Base-by-base conservation (phyloP, 2,329 filamentous ascomycete species). In the Harringtonia lauricola region DNA sequence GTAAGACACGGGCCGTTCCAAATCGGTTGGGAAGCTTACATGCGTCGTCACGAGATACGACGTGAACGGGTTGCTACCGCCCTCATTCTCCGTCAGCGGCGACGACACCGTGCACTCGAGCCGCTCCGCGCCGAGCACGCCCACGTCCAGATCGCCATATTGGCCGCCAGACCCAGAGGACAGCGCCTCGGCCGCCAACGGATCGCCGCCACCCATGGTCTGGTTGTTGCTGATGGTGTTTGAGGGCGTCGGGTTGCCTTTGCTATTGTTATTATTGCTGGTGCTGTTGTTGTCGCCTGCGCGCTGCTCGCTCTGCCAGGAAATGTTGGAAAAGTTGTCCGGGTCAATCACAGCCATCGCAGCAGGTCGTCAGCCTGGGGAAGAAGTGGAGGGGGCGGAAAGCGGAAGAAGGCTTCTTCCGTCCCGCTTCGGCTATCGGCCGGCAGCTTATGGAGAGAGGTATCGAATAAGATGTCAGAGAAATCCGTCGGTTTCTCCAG, bases 21-120 rank as follows among this genome's bases (percentile, higher is more conserved):
- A 19, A 41, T n/a, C 51, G 34, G 26, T 33, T 33, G 24, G 40
- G 28, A 31, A 29, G 54, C 60, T 45, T 68, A 94, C 89, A 64
- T 89, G 74, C 42, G 92, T 95, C 36, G 86, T 92, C 52, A 98
- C 86, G 40, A 94, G 72, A 61, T 98, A 98, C 12, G 92, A 96
- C 46, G 96, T 83, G 66, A 94, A 98, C 43, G 87, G 84, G 64
- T 95, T 92, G 64, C 95, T 95, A 47, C 89, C 94, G 39, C 92
- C 90, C 57, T 95, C 87, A 57, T 90, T 92, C 69, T 96, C 92
- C 65, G 95, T 96, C 63, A 90, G 76, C 18, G 92, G 88, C 46
- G 81, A 76, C 43, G 79, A 78, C 17, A 98, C 90, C 17, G 70
- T 79, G 60, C 89, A 95, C 58, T 94, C 84, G 36, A 98, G 73